Evolutionary conservation across 768 basidiomycete genomes (phyloP).

Genomic region (Strobilomyces confusus): DNA sequence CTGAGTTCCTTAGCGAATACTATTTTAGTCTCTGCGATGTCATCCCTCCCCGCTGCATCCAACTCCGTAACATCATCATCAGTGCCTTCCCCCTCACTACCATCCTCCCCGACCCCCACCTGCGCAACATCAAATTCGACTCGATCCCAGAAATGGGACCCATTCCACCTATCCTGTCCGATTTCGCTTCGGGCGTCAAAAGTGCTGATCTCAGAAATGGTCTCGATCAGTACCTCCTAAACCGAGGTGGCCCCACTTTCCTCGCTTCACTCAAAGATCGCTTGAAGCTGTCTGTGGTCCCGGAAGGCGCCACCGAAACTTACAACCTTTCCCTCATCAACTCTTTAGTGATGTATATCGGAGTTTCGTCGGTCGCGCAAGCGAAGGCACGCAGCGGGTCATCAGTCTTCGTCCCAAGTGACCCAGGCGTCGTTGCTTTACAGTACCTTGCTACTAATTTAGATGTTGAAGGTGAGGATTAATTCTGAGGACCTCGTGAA

Average conservation of each 20-base stretch:
- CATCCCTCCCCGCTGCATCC: conserved; percentile 89
- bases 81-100: conserved; percentile 87
- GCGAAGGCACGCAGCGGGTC: conserved; percentile 82
- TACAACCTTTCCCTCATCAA: conserved; percentile 93
- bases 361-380: conserved; percentile 88
- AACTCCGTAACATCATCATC: conserved; percentile 94
- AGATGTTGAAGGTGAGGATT: conserved; percentile 79
- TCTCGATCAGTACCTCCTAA: conserved; percentile 83
- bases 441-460: conserved; percentile 79
- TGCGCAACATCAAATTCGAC: conserved; percentile 71
- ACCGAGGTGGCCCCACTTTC: conserved; percentile 68
- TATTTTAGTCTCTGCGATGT: conserved; percentile 94
- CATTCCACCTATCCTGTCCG: conserved; percentile 87
- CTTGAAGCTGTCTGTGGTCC: conserved; percentile 47
- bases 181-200: conserved; percentile 82
- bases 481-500: background rate
- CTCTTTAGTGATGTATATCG: conserved; percentile 92
- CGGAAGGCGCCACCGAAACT: conserved; percentile 48
- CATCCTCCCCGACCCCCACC: conserved; percentile 81
- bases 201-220: conserved; percentile 71
- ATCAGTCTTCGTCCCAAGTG: conserved; percentile 73
- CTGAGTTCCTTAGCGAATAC: conserved; percentile 95
- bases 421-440: conserved; percentile 81
- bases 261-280: conserved; percentile 76
- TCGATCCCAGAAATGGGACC: conserved; percentile 86